Evolutionary conservation across 208 protist genomes (phyloP).

Genomic region (Trichomonas gallinae): DNA sequence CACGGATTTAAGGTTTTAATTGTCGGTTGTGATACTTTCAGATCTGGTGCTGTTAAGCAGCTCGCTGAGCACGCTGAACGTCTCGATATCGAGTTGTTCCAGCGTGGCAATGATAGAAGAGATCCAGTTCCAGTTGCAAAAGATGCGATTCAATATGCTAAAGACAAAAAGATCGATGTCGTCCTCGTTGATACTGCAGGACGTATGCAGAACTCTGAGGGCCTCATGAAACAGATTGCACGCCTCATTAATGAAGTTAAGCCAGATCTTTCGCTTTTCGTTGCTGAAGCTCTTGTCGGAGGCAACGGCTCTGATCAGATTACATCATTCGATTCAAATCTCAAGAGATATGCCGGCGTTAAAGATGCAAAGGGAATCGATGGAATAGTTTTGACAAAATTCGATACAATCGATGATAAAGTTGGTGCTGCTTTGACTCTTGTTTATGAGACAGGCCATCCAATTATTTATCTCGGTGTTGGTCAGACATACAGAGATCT

Average conservation of each 20-base stretch:
- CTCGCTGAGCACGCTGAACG: constrained; percentile 76
- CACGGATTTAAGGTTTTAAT: constrained; percentile 51
- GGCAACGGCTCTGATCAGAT: constrained; percentile 94
- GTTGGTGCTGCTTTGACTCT: constrained; percentile 93
- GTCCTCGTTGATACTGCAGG: constrained; percentile 98
- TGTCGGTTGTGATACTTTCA: constrained; percentile 97
- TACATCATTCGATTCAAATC: neutral
- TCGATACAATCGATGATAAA: constrained; percentile 99
- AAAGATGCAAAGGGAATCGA: constrained; percentile 63
- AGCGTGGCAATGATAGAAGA: constrained; percentile 15
- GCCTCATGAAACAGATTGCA: constrained; percentile 87
- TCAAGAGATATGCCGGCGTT: neutral
- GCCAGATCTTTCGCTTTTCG: constrained; percentile 67
- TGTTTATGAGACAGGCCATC: constrained; percentile 91
- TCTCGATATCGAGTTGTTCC: constrained; percentile 74
- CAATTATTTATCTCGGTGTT: constrained; percentile 96
- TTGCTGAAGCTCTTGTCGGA: constrained; percentile 97
- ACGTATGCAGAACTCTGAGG: constrained; percentile 97
- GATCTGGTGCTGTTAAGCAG: constrained; percentile 94
- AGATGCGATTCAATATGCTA: constrained; percentile 21
- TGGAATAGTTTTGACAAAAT: constrained; percentile 99
- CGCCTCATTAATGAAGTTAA: constrained; percentile 54
- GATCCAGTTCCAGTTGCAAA: constrained; percentile 25
- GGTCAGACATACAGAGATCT: constrained; percentile 94
- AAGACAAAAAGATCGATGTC: constrained; percentile 66